Evolutionary conservation across 108 stramenopile genomes (phyloP).

Genomic region (Cyclostephanos tholiformis): DNA sequence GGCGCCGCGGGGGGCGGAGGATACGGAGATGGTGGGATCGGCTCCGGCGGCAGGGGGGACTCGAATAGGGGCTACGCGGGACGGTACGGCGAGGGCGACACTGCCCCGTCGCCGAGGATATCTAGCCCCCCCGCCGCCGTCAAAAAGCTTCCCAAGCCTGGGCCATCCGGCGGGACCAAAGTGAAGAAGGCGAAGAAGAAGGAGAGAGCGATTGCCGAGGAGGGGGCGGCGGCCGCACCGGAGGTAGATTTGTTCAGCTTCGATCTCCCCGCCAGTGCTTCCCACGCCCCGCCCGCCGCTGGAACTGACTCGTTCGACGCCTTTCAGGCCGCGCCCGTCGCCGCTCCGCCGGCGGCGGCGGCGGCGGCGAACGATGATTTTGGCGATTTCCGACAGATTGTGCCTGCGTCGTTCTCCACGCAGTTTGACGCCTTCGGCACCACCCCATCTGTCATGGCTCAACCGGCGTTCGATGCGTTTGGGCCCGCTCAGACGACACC

Average conservation of each 20-base stretch:
- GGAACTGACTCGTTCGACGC: slow-evolving; percentile 47
- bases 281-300: slow-evolving; percentile 25
- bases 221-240: slow-evolving; percentile 31
- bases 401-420: slow-evolving; percentile 31
- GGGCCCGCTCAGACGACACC: slow-evolving; percentile 38
- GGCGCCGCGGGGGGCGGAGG: slow-evolving; percentile 46
- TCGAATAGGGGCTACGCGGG: slow-evolving; percentile 48
- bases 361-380: slow-evolving; percentile 47
- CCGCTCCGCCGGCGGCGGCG: slow-evolving; percentile 21
- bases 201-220: slow-evolving; percentile 50
- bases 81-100: slow-evolving; percentile 49
- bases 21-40: slow-evolving; percentile 83
- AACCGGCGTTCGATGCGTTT: slow-evolving; percentile 70
- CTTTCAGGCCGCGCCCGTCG: slow-evolving; percentile 29
- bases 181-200: slow-evolving; percentile 82
- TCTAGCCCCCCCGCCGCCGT: not conserved
- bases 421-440: slow-evolving; percentile 66
- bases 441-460: slow-evolving; percentile 16
- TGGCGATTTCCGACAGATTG: slow-evolving; percentile 50
- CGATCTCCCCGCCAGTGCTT: slow-evolving; percentile 48
- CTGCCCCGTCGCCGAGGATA: slow-evolving; percentile 23
- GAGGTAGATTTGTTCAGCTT: slow-evolving; percentile 78
- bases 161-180: slow-evolving; percentile 47
- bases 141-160: slow-evolving; percentile 54
- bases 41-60: slow-evolving; percentile 22